Evolutionary conservation across 257 asterid genomes (phyloP), one percentile per base, ranked within the genome.

Genomic region (Hygrophila difformis): DNA sequence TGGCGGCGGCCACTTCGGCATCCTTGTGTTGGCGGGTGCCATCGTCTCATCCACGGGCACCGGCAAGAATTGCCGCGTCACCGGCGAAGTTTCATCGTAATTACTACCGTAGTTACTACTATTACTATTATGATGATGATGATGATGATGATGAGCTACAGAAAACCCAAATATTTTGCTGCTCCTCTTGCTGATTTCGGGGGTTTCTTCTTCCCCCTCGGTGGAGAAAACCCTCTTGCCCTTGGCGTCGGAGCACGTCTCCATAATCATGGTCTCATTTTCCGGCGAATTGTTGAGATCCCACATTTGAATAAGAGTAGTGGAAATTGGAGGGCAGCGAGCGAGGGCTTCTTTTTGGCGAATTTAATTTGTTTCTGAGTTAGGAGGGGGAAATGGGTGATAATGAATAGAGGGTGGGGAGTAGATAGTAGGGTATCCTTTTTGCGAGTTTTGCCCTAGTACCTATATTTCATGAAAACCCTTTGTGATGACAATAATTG

Each of bases 41-140:
- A 62, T 57, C 18, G 65, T 85, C 31, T 80, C 26, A 12, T 69
- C 79, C 15, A 74, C 93, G n/a, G n/a, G n/a, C 14, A 70, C 83
- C 54, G 97, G 97, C 5, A 88, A 84, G 17, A 88, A 84, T 69
- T 88, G 95, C 35, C 81, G 72, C 5, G 95, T 88, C 18, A 88
- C 94, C 61, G 79, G 81, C 39, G 77, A 55, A 10, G 73, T 53
- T 53, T 63, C 39, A 44, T 44, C 73, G 11, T 33, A 12, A n/a
- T n/a, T n/a, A n/a, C n/a, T n/a, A n/a, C n/a, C n/a, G n/a, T n/a
- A n/a, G n/a, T n/a, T n/a, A n/a, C n/a, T n/a, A n/a, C n/a, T n/a
- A n/a, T n/a, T n/a, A n/a, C n/a, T n/a, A n/a, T n/a, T n/a, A n/a
- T n/a, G n/a, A n/a, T n/a, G n/a, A n/a, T n/a, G n/a, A n/a, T 51